Evolutionary conservation across 441 rosid genomes (phyloP).

Genomic region (Daphne laureola): DNA sequence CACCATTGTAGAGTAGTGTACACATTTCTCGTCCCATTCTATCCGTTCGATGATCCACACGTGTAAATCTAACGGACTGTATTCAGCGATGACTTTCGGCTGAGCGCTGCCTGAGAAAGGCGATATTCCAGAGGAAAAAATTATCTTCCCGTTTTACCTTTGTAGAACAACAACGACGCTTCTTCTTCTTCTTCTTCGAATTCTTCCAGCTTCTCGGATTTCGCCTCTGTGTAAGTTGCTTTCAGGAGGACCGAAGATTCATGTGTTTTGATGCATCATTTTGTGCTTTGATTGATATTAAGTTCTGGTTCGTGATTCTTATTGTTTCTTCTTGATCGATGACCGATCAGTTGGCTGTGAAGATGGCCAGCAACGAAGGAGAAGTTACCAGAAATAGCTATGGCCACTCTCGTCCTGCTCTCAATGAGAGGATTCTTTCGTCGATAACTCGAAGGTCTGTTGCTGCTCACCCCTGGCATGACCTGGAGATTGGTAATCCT

Average conservation of each 20-base stretch:
- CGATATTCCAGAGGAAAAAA: no score
- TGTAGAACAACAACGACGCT: neutral
- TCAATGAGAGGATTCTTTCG: constrained; percentile 76
- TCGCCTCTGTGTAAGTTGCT: neutral
- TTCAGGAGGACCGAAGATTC: neutral
- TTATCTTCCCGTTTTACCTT: no score
- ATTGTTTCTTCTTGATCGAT: neutral
- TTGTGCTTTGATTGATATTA: neutral
- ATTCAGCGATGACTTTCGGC: constrained; percentile 27
- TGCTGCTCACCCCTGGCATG: constrained; percentile 98
- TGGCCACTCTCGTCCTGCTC: constrained; percentile 22
- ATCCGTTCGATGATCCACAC: constrained; percentile 25
- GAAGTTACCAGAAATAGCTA: constrained; percentile 21
- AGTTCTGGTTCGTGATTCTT: constrained; percentile 2
- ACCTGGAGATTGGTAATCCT: constrained; percentile 65
- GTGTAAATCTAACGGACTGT: constrained; percentile 27
- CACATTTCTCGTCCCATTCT: neutral
- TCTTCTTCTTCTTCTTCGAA: constrained; percentile 1
- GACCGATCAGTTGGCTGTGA: constrained; percentile 3
- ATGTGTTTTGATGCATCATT: neutral
- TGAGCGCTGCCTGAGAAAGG: constrained; percentile 20
- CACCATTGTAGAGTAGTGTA: no score
- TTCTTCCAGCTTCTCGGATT: constrained; percentile 6
- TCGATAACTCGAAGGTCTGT: constrained; percentile 66
- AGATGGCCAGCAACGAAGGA: constrained; percentile 43